Evolutionary conservation across 768 basidiomycete species (phyloP).

Genomic region (Psilocybe cyanescens): DNA sequence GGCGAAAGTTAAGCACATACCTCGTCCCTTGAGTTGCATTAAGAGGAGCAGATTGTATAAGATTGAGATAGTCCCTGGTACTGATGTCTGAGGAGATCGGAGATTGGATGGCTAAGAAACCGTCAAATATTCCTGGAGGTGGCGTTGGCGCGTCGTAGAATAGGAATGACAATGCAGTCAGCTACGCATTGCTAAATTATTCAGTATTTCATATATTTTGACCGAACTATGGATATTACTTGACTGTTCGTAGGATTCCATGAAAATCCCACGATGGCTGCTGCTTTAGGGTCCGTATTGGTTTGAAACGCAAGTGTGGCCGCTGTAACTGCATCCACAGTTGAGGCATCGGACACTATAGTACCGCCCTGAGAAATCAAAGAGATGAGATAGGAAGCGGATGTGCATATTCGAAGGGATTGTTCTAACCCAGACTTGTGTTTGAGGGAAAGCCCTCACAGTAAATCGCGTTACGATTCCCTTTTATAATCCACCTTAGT

Average conservation of each 20-base stretch:
- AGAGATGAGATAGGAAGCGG: neutral
- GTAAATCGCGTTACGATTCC: slow-evolving; percentile 55
- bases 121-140: slow-evolving; percentile 49
- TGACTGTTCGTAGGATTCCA: neutral
- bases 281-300: slow-evolving; percentile 25
- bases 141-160: slow-evolving; percentile 58
- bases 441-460: slow-evolving; percentile 46
- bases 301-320: slow-evolving; percentile 8
- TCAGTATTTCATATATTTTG: neutral
- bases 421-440: slow-evolving; percentile 23
- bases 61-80: slow-evolving; percentile 35
- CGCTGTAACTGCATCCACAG: slow-evolving; percentile 3
- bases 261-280: slow-evolving; percentile 9
- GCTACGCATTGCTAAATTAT: neutral
- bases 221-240: slow-evolving; percentile 12
- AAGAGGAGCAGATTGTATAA: slow-evolving; percentile 34
- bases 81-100: slow-evolving; percentile 29
- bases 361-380: slow-evolving; percentile 9
- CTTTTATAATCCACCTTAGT: slow-evolving; percentile 2
- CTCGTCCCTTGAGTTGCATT: slow-evolving; percentile 27
- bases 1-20: slow-evolving; percentile 13
- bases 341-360: neutral
- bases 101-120: slow-evolving; percentile 44
- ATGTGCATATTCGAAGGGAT: neutral
- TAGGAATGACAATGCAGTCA: slow-evolving; percentile 25